phyloP scores from a whole-genome alignment of 208 protist genomes.

The Trypanosoma theileri region DNA sequence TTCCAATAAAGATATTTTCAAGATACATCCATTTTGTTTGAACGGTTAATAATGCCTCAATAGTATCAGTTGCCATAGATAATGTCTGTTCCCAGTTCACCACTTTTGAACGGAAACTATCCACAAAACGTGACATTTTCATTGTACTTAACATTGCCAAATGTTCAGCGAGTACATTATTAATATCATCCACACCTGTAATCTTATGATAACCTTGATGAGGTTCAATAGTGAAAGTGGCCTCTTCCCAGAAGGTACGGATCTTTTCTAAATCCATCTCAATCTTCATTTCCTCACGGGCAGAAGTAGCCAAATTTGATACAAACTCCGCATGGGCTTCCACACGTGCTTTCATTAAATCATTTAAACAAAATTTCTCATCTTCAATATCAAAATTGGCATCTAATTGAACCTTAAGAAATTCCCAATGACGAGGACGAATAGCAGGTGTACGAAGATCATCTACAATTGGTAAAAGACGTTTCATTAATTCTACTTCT shows the following conservation, averaged over 20 bases:
- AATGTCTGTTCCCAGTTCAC: slow-evolving; percentile 95
- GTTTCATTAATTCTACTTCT: slow-evolving; percentile 95
- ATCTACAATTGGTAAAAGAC: slow-evolving; percentile 94
- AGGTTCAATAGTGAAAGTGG: slow-evolving; percentile 81
- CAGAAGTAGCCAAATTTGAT: slow-evolving; percentile 89
- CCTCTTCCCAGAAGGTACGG: slow-evolving; percentile 87
- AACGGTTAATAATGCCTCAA: slow-evolving; percentile 91
- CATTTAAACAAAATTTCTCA: slow-evolving; percentile 93
- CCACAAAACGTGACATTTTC: slow-evolving; percentile 96
- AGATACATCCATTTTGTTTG: slow-evolving; percentile 98
- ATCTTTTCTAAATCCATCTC: slow-evolving; percentile 93
- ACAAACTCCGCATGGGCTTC: slow-evolving; percentile 95
- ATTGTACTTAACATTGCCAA: slow-evolving; percentile 92
- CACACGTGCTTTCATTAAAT: slow-evolving; percentile 93
- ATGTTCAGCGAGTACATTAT: slow-evolving; percentile 93
- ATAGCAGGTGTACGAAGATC: slow-evolving; percentile 95
- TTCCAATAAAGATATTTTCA: slow-evolving; percentile 96
- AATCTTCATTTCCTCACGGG: slow-evolving; percentile 95
- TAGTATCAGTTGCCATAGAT: slow-evolving; percentile 93
- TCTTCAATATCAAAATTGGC: slow-evolving; percentile 90
- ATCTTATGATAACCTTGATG: slow-evolving; percentile 93
- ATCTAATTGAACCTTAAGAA: slow-evolving; percentile 92
- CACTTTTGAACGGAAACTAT: slow-evolving; percentile 94
- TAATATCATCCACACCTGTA: slow-evolving; percentile 92
- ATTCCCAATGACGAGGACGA: slow-evolving; percentile 92